Base-by-base conservation (phyloP, 2,329 filamentous ascomycete genomes). In the Aspergillus uvarum region DNA sequence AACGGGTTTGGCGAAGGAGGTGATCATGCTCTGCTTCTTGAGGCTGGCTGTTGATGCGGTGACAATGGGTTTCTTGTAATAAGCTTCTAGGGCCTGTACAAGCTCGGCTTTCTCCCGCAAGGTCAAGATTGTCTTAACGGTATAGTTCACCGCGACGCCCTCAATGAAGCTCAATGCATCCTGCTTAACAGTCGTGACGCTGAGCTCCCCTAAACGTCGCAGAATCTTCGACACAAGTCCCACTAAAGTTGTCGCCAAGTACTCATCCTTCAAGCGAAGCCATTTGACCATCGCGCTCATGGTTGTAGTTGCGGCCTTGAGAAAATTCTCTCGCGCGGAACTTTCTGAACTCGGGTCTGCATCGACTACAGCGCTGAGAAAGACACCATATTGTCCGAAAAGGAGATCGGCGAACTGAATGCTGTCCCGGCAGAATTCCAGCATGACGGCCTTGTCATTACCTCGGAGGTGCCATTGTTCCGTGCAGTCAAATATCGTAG, bases 331-430 rank as follows among this genome's bases (percentile, higher is more conserved):
- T 8, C 83, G 76, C 32, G 77, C 73, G 51, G 73, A 69, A 57
- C 73, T 70, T 62, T 68, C 70, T 62, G 75, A 75, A 12, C 69
- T 72, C 8, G 71, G 73, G 57, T 79, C 77, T 24, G 78, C 77
- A 54, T 79, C 78, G 44, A 78, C 78, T 59, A 92, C 75, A 12
- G 90, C 89, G 50, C 88, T 89, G 2, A 91, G 86, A 63, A 99
- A 87, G 60, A 97, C 84, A 54, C 87, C 88, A 73, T 96, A 95
- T 67, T 96, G 88, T 47, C 91, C 88, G 70, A 98, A 90, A 1
- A 96, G 83, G 38, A 85, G 84, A 70, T 96, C 91, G 0, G 94
- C 93, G 70, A 96, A 90, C 68, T 98, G 92, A 86, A 99, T 99
- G 14, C 91, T 90, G 71, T 96, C 92, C 65, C 95, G 88, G 72